phyloP scores from a whole-genome alignment of 805 yeast species.

The Myxozyma sirexii region DNA sequence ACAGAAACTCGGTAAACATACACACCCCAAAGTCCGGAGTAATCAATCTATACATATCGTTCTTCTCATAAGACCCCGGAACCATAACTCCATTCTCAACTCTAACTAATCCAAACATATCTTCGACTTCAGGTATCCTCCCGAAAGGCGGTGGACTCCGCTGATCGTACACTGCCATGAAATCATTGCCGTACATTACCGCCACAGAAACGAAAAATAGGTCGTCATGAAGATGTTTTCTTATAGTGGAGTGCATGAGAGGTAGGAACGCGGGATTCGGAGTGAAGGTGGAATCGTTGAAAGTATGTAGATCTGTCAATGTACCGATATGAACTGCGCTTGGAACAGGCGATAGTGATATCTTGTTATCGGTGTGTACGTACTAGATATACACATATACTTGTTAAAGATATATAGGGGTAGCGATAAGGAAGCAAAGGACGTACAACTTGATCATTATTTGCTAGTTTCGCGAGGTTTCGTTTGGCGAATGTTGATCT shows the following conservation, averaged over 20 bases:
- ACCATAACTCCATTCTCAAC: slow-evolving; percentile 60
- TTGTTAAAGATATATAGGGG: neutral
- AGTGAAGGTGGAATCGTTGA: slow-evolving; percentile 12
- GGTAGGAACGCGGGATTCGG: slow-evolving; percentile 21
- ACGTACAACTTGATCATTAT: slow-evolving; percentile 12
- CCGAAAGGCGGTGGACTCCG: slow-evolving; percentile 65
- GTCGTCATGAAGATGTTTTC: slow-evolving; percentile 38
- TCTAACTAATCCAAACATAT: slow-evolving; percentile 68
- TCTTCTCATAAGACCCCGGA: slow-evolving; percentile 57
- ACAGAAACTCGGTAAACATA: slow-evolving; percentile 55
- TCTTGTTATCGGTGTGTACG: neutral
- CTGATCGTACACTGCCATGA: slow-evolving; percentile 72
- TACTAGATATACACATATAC: neutral
- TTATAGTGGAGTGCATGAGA: slow-evolving; percentile 31
- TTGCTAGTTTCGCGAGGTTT: neutral
- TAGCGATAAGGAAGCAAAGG: neutral
- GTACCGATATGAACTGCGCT: slow-evolving; percentile 21
- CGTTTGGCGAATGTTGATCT: neutral
- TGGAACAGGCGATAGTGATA: slow-evolving; percentile 20
- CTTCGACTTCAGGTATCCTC: slow-evolving; percentile 70
- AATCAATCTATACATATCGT: slow-evolving; percentile 59
- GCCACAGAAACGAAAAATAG: slow-evolving; percentile 40
- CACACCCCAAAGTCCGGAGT: slow-evolving; percentile 53
- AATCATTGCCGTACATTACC: slow-evolving; percentile 45
- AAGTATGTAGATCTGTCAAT: neutral